Evolutionary conservation across 2,329 filamentous ascomycete genomes (phyloP).

Genomic region (Arthrobotrys conoides): DNA sequence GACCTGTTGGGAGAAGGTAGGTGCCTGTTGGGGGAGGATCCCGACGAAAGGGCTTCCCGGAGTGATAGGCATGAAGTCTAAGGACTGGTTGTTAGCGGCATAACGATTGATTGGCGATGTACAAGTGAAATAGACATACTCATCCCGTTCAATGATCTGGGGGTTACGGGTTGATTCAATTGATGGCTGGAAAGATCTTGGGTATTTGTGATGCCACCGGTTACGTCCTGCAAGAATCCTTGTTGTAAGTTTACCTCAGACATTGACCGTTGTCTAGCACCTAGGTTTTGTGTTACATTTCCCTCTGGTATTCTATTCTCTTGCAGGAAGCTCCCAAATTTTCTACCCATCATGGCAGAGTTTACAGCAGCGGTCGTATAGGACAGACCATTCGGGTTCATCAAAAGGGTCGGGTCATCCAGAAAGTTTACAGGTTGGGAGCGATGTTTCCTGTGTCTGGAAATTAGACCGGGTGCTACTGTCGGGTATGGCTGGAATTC

Average conservation of each 20-base stretch:
- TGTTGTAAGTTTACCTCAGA: constrained; percentile 56
- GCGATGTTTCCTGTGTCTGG: constrained; percentile 56
- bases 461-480: constrained; percentile 45
- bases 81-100: constrained; percentile 19
- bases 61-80: constrained; percentile 54
- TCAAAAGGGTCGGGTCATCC: constrained; percentile 53
- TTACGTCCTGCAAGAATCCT: constrained; percentile 58
- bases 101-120: neutral
- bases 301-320: constrained; percentile 59
- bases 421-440: constrained; percentile 58
- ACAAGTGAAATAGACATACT: constrained; percentile 30
- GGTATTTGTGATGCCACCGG: constrained; percentile 52
- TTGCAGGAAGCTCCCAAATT: constrained; percentile 56
- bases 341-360: constrained; percentile 55
- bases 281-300: constrained; percentile 46
- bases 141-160: constrained; percentile 56
- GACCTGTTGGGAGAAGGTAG: constrained; percentile 49
- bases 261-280: constrained; percentile 55
- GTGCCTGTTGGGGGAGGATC: constrained; percentile 45
- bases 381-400: constrained; percentile 45
- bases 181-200: constrained; percentile 52
- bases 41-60: constrained; percentile 54
- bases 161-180: constrained; percentile 45
- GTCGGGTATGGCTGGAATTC: constrained; percentile 55
- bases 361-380: constrained; percentile 43